Evolutionary conservation across 768 basidiomycete genomes (phyloP), one percentile per base, ranked within the genome.

Genomic region (Leucocoprinus leucothites): DNA sequence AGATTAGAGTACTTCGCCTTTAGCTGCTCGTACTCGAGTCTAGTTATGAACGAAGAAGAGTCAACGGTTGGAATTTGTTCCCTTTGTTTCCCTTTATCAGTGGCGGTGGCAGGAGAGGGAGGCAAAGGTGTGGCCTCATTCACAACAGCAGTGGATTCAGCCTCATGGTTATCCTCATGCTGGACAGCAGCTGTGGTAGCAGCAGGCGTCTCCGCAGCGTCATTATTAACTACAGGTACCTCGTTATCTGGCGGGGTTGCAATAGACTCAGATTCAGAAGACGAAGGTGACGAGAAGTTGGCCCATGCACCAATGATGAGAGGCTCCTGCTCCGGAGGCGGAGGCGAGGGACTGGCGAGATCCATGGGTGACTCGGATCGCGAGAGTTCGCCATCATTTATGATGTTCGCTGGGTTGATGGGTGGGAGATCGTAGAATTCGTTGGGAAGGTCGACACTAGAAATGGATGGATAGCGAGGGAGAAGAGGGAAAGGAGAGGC

Each of bases 321-420:
- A 21, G 74, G 76, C 19, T 79, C 79, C 5, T 58, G 42, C 13
- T 44, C 54, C 25, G 14, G 62, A 56, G 64, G 22, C 42, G 31
- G 60, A 14, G 72, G 67, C 0, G 73, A 69, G 2, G 77, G 74
- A 21, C 73, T 77, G 11, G 70, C 71, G 3, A 81, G 65, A 18
- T 78, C 77, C 73, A 82, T 79, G 0, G 80, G 77, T 5, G 80
- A 78, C 42, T 69, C 69, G 22, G 78, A 77, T 38, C 72, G 70
- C 1, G 74, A 75, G 28, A 58, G 58, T 35, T 64, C 45, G 28
- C 53, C 59, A 22, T 61, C 50, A 11, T 62, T 14, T 6, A 13
- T 9, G 9, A n/a, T 28, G 28, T 28, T 18, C 11, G 6, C 3
- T 6, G 21, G 25, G 26, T 22, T 18, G 54, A 48, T 31, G 14